A percentile compares a stretch with the other conserved stretches of the same genome.
phyloP scores from a whole-genome alignment of 2,329 filamentous ascomycete genomes.

The Orbilia blumenaviensis region DNA sequence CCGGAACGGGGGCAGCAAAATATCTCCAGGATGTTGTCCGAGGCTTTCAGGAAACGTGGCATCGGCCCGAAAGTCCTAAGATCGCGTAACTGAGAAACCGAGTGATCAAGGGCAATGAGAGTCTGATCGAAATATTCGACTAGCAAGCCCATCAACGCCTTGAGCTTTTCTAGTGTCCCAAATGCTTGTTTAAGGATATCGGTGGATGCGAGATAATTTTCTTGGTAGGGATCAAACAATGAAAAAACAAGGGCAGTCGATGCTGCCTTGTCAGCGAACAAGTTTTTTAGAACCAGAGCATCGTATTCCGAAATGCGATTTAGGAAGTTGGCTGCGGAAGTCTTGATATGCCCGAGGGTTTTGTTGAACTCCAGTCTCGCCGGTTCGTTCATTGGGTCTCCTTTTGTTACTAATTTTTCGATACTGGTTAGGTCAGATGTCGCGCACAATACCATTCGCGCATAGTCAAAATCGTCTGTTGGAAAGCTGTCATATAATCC shows the following conservation, averaged over 20 bases:
- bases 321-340: constrained; percentile 76
- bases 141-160: constrained; percentile 71
- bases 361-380: constrained; percentile 78
- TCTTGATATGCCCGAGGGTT: constrained; percentile 71
- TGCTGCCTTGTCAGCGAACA: constrained; percentile 74
- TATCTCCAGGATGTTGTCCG: constrained; percentile 70
- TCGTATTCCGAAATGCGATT: constrained; percentile 81
- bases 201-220: constrained; percentile 80
- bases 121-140: constrained; percentile 68
- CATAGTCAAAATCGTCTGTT: constrained; percentile 55
- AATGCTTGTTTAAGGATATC: constrained; percentile 78
- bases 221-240: constrained; percentile 80
- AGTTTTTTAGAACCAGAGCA: constrained; percentile 71
- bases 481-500: constrained; percentile 55
- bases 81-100: constrained; percentile 67
- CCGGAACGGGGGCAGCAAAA: constrained; percentile 72
- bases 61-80: constrained; percentile 70
- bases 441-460: constrained; percentile 52
- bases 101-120: constrained; percentile 68
- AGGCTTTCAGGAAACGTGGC: constrained; percentile 70
- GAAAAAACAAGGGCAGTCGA: constrained; percentile 79
- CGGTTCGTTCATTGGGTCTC: constrained; percentile 60
- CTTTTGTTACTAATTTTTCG: constrained; percentile 64
- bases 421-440: constrained; percentile 55
- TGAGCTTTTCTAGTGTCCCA: constrained; percentile 70